Conservation (phyloP, 139 green algal genomes). For the Tetradesmus obliquus region DNA sequence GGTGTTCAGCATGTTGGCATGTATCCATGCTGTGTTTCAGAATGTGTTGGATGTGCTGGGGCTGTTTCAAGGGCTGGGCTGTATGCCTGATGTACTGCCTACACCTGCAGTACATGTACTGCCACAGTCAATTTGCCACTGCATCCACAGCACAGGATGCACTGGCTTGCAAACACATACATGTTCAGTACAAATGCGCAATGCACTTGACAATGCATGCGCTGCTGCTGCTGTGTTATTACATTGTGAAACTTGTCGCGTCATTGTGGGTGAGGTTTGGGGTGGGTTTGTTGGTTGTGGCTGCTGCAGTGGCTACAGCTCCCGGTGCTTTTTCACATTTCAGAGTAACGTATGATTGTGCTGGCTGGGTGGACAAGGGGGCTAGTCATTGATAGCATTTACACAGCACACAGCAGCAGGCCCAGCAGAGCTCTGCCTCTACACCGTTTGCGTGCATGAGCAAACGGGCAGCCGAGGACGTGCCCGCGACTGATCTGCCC, state of each 20-base stretch:
- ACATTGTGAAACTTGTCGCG: neutral
- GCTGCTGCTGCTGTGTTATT: neutral
- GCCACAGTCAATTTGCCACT: neutral
- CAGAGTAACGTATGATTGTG: neutral
- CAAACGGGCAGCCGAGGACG: conserved; percentile 15
- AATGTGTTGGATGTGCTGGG: neutral
- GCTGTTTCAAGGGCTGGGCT: no score
- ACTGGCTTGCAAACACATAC: neutral
- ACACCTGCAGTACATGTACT: neutral
- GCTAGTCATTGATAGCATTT: neutral
- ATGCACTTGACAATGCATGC: neutral
- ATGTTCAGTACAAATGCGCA: neutral
- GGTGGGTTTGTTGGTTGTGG: neutral
- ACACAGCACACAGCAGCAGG: neutral
- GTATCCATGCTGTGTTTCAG: neutral
- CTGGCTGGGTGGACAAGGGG: neutral
- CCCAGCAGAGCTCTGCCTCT: neutral
- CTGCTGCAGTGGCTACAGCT: neutral
- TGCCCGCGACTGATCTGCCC: conserved; percentile 16
- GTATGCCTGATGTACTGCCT: neutral
- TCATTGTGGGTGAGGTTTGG: neutral
- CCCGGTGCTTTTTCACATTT: neutral
- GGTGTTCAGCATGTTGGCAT: neutral
- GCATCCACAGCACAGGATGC: neutral
- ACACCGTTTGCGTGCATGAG: conserved; percentile 10